A percentile compares a stretch with the other conserved stretches of the same genome.
Conservation (phyloP, 257 asterid genomes). For the Coffea canephora region DNA sequence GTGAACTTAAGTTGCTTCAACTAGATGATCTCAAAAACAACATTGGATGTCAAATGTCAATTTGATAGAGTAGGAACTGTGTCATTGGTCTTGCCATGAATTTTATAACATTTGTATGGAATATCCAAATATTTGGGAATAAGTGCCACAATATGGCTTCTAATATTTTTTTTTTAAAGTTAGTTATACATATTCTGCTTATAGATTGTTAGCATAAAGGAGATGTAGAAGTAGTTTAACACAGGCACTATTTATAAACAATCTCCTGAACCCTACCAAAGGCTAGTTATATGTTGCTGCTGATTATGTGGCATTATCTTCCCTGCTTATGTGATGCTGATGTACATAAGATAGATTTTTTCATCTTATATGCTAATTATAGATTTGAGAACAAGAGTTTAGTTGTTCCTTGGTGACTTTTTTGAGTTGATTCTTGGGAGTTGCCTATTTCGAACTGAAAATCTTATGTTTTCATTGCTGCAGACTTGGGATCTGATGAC, state of each 20-base stretch:
- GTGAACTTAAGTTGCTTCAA: neutral
- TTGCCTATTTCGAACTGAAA: neutral
- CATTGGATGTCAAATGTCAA: neutral
- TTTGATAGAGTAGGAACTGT: neutral
- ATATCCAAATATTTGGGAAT: neutral
- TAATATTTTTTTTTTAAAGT: too few relatives aligned
- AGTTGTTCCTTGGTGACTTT: neutral
- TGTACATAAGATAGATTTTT: too few relatives aligned
- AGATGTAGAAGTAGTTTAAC: neutral
- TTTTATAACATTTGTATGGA: neutral
- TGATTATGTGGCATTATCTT: neutral
- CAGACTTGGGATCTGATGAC: constrained; percentile 55
- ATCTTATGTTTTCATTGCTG: constrained; percentile 40
- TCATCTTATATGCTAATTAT: neutral
- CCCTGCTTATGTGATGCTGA: too few relatives aligned
- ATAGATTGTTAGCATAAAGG: neutral
- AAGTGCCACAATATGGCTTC: neutral
- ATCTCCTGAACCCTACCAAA: neutral
- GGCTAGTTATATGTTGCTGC: neutral
- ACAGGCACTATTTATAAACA: neutral
- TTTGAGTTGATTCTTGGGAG: neutral
- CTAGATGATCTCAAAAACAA: neutral
- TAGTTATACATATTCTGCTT: too few relatives aligned
- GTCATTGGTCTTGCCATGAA: neutral
- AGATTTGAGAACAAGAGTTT: neutral